These are phyloP conservation scores for Trichosporon coremiiforme DNA, from an alignment of 1,284 basidiomycete genomes.

Conservation along the genomic window DNA sequence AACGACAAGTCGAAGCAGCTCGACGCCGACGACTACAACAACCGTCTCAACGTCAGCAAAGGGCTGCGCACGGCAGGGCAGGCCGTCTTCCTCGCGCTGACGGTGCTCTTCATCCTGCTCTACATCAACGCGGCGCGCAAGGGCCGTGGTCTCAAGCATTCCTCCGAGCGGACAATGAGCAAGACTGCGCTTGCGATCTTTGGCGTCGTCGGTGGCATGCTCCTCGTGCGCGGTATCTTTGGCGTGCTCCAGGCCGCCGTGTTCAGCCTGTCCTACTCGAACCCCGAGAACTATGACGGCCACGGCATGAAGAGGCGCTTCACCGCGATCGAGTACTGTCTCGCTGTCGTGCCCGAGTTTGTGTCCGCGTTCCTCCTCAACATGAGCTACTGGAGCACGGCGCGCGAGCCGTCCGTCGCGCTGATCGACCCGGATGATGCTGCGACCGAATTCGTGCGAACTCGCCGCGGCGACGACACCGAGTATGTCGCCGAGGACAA, in stretches of 20 bases:
- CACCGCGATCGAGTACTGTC: conserved; percentile 29
- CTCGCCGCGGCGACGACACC: not conserved
- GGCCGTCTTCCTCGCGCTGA: conserved; percentile 41
- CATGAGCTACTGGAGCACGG: conserved; percentile 21
- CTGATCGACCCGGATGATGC: conserved; percentile 1
- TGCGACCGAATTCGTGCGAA: not conserved
- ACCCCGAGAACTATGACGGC: conserved; percentile 31
- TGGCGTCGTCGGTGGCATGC: conserved; percentile 31
- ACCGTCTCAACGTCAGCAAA: conserved; percentile 24
- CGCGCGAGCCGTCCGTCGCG: conserved; percentile 12
- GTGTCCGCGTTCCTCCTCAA: conserved; percentile 25
- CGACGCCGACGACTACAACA: not conserved
- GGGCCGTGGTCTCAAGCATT: not conserved
- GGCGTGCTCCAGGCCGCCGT: conserved; percentile 37
- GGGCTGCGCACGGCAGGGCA: conserved; percentile 38
- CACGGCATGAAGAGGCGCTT: conserved; percentile 28
- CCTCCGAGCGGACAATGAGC: not conserved
- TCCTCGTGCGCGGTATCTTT: conserved; percentile 39
- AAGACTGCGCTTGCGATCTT: conserved; percentile 25
- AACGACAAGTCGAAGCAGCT: conserved; percentile 4
- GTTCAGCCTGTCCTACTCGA: conserved; percentile 27
- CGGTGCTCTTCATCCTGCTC: conserved; percentile 33
- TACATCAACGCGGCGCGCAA: conserved; percentile 22
- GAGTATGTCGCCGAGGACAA: not conserved
- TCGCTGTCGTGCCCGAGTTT: conserved; percentile 32